Evolutionary conservation across 1,284 basidiomycete genomes (phyloP).

Genomic region (Papiliotrema nemorosa): DNA sequence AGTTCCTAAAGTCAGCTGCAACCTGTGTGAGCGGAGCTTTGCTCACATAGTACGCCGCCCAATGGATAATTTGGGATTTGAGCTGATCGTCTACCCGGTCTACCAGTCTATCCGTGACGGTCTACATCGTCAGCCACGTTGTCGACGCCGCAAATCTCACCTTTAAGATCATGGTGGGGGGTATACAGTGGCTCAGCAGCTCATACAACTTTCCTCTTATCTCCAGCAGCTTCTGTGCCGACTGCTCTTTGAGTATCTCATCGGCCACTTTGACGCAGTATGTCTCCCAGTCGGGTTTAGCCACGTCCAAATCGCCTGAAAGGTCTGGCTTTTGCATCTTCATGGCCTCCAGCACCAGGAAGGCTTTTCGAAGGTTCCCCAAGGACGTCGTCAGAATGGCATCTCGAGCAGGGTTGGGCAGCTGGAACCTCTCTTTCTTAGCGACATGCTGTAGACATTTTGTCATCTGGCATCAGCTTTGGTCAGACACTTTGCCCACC

Average conservation of each 20-base stretch:
- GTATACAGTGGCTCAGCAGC: slow-evolving; percentile 94
- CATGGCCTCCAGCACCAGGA: slow-evolving; percentile 90
- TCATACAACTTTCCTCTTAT: slow-evolving; percentile 93
- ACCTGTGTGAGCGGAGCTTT: background rate
- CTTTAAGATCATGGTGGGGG: slow-evolving; percentile 86
- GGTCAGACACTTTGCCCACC: slow-evolving; percentile 51
- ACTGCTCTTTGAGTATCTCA: slow-evolving; percentile 85
- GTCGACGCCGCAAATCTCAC: slow-evolving; percentile 50
- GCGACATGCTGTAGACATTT: slow-evolving; percentile 77
- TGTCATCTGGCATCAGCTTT: slow-evolving; percentile 60
- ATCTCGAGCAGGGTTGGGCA: slow-evolving; percentile 68
- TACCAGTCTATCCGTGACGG: slow-evolving; percentile 79
- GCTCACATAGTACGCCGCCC: slow-evolving; percentile 91
- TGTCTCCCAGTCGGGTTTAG: slow-evolving; percentile 99
- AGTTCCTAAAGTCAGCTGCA: slow-evolving; percentile 61
- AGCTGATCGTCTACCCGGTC: slow-evolving; percentile 81
- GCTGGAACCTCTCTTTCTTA: slow-evolving; percentile 71
- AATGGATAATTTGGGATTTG: slow-evolving; percentile 88
- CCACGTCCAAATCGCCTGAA: slow-evolving; percentile 66
- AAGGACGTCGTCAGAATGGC: slow-evolving; percentile 76
- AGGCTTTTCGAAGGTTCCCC: slow-evolving; percentile 91
- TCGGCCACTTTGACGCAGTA: slow-evolving; percentile 94
- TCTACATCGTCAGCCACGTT: slow-evolving; percentile 54
- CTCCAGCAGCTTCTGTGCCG: slow-evolving; percentile 85
- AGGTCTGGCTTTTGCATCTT: slow-evolving; percentile 91